Percentiles rank a stretch among this genome's conserved stretches.
phyloP scores from a whole-genome alignment of 1,284 basidiomycete genomes.

The Trametes versicolor region DNA sequence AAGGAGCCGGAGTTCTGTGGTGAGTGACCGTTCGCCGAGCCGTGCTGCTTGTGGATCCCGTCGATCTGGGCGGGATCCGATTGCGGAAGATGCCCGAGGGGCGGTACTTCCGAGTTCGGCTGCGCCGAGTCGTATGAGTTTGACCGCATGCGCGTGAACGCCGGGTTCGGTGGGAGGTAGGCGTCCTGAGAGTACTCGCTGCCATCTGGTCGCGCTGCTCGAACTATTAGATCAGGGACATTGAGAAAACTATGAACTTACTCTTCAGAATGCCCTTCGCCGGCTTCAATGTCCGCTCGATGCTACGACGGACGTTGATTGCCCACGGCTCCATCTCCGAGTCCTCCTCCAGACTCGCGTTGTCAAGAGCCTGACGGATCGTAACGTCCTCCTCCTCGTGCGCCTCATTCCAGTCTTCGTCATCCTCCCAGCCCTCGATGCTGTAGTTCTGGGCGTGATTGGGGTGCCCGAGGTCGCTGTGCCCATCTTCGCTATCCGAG shows the following conservation, averaged over 20 bases:
- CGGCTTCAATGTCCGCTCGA: constrained; percentile 72
- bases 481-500: constrained; percentile 53
- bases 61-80: constrained; percentile 89
- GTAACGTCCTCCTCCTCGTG: constrained; percentile 84
- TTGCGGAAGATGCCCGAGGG: constrained; percentile 80
- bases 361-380: constrained; percentile 64
- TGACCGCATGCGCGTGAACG: constrained; percentile 67
- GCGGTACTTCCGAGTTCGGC: constrained; percentile 65
- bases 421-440: constrained; percentile 75
- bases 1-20: constrained; percentile 43
- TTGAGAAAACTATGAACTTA: constrained; percentile 51
- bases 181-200: constrained; percentile 68
- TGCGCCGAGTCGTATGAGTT: constrained; percentile 82
- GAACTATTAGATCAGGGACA: constrained; percentile 38
- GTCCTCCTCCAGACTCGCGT: constrained; percentile 58
- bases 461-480: constrained; percentile 55
- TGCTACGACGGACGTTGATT: constrained; percentile 70
- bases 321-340: constrained; percentile 78
- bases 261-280: constrained; percentile 91
- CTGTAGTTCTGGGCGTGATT: constrained; percentile 52
- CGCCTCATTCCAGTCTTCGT: constrained; percentile 69
- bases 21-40: constrained; percentile 47
- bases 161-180: constrained; percentile 58
- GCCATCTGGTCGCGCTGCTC: constrained; percentile 58
- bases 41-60: constrained; percentile 73